Evolutionary conservation across 2,329 filamentous ascomycete genomes (phyloP), one percentile per base, ranked within the genome.

Genomic region (Colletotrichum sp.): DNA sequence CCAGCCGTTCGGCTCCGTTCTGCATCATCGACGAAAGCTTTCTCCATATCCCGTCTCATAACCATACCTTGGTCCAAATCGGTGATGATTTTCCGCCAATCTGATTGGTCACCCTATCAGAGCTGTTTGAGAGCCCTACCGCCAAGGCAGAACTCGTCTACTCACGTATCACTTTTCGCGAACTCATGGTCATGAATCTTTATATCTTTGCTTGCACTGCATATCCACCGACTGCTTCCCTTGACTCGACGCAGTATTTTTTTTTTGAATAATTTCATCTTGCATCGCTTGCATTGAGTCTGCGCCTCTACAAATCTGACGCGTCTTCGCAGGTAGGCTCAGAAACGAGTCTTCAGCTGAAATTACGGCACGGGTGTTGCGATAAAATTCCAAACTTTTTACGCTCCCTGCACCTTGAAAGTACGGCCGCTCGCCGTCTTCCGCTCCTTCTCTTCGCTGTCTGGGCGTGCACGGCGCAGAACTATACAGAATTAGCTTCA

Each of bases 391-490:
- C 16, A 10, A 13, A 15, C 5, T 30, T 6, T 49, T 72, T 44
- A 78, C 26, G 69, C 70, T 44, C 82, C 86, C 81, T 90, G 85
- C 76, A 89, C 86, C 86, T 90, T 93, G 92, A 99, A 99, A 59
- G 96, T 98, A 81, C 97, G 92, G 79, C 97, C 97, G 84, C 95
- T 99, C 63, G 98, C 97, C 73, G 97, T 99, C 92, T 99, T 99
- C 82, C 95, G 93, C 88, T 99, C 98, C 88, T 96, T 96, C 87
- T 99, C 97, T 86, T 99, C 96, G 81, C 94, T 96, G 84, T 99
- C 97, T 59, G 97, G 98, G 81, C 97, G 92, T 76, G 97, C 97
- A 88, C 98, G 93, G 84, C 98, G 96, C 79, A 99, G 91, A n/a
- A 99, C 96, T 98, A 81, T 32, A 30, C 32, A 32, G 34, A 52